These are phyloP conservation scores for Myriosclerotinia scirpicola DNA, from an alignment of 2,329 filamentous ascomycete genomes.

Conservation along the genomic window DNA sequence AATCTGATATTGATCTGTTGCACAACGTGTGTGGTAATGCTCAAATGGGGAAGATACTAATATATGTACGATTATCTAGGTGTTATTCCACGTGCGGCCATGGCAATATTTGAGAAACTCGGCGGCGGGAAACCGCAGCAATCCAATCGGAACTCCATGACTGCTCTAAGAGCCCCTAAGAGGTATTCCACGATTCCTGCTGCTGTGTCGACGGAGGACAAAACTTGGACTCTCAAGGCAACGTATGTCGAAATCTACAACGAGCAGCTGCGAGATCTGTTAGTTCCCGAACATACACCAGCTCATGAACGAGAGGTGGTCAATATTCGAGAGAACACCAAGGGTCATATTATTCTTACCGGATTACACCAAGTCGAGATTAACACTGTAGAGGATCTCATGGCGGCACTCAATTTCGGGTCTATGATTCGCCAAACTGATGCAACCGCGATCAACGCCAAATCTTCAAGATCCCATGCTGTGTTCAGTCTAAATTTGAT, in stretches of 20 bases:
- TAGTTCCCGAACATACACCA: constrained; percentile 73
- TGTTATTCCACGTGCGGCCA: constrained; percentile 90
- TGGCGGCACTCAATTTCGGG: constrained; percentile 86
- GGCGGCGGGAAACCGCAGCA: constrained; percentile 50
- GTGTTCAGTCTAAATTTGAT: constrained; percentile 95
- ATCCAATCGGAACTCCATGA: constrained; percentile 65
- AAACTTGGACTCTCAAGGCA: constrained; percentile 87
- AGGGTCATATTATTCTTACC: constrained; percentile 91
- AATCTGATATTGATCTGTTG: constrained; percentile 17
- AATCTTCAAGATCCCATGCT: constrained; percentile 95
- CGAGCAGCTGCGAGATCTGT: constrained; percentile 86
- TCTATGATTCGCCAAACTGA: constrained; percentile 95
- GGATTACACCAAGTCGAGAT: constrained; percentile 86
- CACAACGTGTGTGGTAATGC: constrained; percentile 12
- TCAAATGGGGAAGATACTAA: constrained; percentile 27
- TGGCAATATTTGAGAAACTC: constrained; percentile 83
- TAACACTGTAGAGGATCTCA: constrained; percentile 86
- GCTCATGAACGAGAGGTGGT: constrained; percentile 71
- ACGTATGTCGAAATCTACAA: constrained; percentile 99
- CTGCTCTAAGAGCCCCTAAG: constrained; percentile 75
- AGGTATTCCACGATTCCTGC: constrained; percentile 63
- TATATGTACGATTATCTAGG: constrained; percentile 51
- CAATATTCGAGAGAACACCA: constrained; percentile 90
- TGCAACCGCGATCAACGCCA: constrained; percentile 94
- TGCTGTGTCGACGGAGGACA: constrained; percentile 51